Evolutionary conservation across 768 basidiomycete genomes (phyloP), one percentile per base, ranked within the genome.

Genomic region (Collybiopsis confluens): DNA sequence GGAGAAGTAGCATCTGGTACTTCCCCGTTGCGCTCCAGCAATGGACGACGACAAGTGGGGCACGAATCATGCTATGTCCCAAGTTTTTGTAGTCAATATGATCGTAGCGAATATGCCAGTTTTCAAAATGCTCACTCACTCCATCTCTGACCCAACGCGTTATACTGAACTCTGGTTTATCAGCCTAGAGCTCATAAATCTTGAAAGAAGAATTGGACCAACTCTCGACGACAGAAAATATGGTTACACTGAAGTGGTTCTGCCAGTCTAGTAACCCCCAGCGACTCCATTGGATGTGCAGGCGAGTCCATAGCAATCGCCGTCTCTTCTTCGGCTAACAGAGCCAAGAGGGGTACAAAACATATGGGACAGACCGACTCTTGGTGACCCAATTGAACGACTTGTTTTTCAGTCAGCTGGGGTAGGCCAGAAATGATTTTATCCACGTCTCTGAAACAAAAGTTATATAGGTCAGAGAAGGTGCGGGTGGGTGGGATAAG

Each of bases 191-290:
- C 15, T 37, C 38, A 53, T 57, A 52, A 54, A 24, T 4, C 15
- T 28, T 52, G 36, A 40, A 52, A 38, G 37, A n/a, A 28, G 54
- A 45, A 48, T 13, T 33, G 18, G 11, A 61, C 64, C 70, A 70
- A 91, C 90, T 92, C 90, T 72, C 81, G 82, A 59, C 87, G 78
- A 65, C 90, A 92, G 62, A 91, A 92, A n/a, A 86, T 60, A 63
- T 92, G 90, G 3, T 81, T 76, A 58, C 83, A 81, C 56, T 79
- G 77, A 73, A 75, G 68, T 60, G 75, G 54, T 60, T 76, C 63
- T 53, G 70, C 65, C 7, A 92, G 68, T 58, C 73, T 78, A 20
- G 88, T 88, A 20, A 91, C 81, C 2, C 90, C 90, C 1, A 87
- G 66, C 35, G 82, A 76, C 57, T 89, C 85, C n/a, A 73, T 58